Evolutionary conservation across 2,329 filamentous ascomycete species (phyloP), one percentile per base, ranked within the genome.

Genomic region (Bipolaris victoriae): DNA sequence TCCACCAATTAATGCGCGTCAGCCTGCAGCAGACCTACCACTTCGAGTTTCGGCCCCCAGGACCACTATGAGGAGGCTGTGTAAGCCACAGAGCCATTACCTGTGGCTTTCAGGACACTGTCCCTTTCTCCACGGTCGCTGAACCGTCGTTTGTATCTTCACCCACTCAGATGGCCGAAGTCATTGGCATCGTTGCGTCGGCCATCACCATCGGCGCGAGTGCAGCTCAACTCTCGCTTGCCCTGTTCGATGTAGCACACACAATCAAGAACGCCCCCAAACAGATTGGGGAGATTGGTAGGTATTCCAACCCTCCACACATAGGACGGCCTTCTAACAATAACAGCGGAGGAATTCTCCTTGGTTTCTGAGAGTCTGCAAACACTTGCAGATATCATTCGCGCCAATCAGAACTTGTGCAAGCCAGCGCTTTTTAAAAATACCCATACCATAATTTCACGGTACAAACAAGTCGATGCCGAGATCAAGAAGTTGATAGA

Each of bases 211-310:
- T 68, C 33, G 67, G 50, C 3, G 52, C 37, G 13, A 57, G 56
- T 20, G 67, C 62, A 43, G 61, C 62, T 13, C 48, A 63, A 13
- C 58, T 67, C 13, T 66, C 64, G 4, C 51, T 61, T 7, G 56
- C 60, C 15, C 57, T 69, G 2, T 68, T 62, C 33, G 45, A 55
- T 1, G 56, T 68, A 13, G 58, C 58, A 6, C 48, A 63, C 18
- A 61, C 63, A 7, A 16, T 69, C 33, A 63, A 62, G 10, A 54
- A 63, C 51, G 66, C 63, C 2, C 60, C 58, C 1, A 26, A 45
- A 10, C 63, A 69, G 26, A 63, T 69, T 24, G 55, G 54, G 5
- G 62, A 67, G 1, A 65, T 67, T n/a, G 52, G 52, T 55, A 35
- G 1, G 51, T 46, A 18, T 9, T 35, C 13, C 6, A 4, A 13